These are phyloP conservation scores for Sarcodon aspratus DNA, from an alignment of 768 basidiomycete genomes.

Conservation along the genomic window DNA sequence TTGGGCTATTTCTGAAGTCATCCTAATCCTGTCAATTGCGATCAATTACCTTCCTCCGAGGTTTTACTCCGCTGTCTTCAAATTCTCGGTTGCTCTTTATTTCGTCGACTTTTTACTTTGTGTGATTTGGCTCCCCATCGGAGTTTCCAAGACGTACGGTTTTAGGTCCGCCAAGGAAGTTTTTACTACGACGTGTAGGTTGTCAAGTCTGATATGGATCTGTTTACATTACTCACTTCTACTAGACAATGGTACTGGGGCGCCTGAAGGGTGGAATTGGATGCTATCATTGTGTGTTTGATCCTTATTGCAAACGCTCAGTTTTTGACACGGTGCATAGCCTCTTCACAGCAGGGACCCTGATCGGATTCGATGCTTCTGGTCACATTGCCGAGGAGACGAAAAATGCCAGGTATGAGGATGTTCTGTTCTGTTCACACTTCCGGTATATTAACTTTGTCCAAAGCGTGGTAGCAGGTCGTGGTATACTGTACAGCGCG, in stretches of 20 bases:
- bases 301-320: background rate
- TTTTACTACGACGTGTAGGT: conserved; percentile 69
- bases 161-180: conserved; percentile 78
- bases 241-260: conserved; percentile 84
- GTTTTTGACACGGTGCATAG: conserved; percentile 20
- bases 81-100: conserved; percentile 60
- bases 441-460: background rate
- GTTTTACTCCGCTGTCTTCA: conserved; percentile 68
- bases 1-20: conserved; percentile 70
- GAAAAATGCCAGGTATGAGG: conserved; percentile 17
- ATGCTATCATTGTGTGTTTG: conserved; percentile 65
- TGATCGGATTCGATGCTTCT: conserved; percentile 74
- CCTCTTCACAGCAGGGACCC: conserved; percentile 76
- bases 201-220: background rate
- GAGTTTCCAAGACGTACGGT: conserved; percentile 81
- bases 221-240: background rate
- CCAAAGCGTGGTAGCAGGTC: conserved; percentile 63
- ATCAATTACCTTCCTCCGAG: conserved; percentile 81
- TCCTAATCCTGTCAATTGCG: conserved; percentile 60
- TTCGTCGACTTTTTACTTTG: conserved; percentile 84
- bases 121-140: conserved; percentile 87
- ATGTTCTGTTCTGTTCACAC: background rate
- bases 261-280: conserved; percentile 86
- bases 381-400: conserved; percentile 22
- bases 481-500: conserved; percentile 72